These are phyloP conservation scores for Malania oleifera DNA, from an alignment of 164 flowering plant genomes.

Conservation along the genomic window DNA sequence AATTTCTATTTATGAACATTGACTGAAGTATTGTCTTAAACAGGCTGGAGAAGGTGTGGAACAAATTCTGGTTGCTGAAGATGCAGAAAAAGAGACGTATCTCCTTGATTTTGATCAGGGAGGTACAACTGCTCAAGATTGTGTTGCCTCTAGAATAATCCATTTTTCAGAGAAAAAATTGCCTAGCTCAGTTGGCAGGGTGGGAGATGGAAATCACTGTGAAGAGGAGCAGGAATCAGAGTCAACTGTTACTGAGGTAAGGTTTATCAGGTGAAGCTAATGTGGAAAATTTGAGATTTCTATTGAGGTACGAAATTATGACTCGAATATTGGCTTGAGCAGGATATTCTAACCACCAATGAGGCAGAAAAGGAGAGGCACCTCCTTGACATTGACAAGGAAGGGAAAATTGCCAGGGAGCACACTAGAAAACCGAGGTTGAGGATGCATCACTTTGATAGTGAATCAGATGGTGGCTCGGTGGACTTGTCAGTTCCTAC, in stretches of 20 bases:
- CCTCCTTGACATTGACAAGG: neutral
- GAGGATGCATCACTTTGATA: constrained; percentile 13
- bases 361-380: neutral
- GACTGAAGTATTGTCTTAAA: too few relatives aligned
- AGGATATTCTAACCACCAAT: constrained; percentile 12
- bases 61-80: too few relatives aligned
- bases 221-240: constrained; percentile 20
- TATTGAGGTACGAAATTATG: neutral
- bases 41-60: too few relatives aligned
- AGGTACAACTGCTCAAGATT: too few relatives aligned
- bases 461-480: neutral
- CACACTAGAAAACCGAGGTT: constrained; percentile 9
- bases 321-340: neutral
- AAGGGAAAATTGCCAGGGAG: neutral
- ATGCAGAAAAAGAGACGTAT: too few relatives aligned
- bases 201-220: neutral
- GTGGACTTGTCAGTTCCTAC: neutral
- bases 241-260: constrained; percentile 20
- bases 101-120: too few relatives aligned
- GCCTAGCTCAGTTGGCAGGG: neutral
- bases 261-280: neutral
- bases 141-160: too few relatives aligned
- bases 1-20: neutral
- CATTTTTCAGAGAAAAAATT: constrained; percentile 14
- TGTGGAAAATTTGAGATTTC: neutral